These are phyloP conservation scores for Metarhizium album DNA, from an alignment of 2,329 filamentous ascomycete species.

Conservation along the genomic window DNA sequence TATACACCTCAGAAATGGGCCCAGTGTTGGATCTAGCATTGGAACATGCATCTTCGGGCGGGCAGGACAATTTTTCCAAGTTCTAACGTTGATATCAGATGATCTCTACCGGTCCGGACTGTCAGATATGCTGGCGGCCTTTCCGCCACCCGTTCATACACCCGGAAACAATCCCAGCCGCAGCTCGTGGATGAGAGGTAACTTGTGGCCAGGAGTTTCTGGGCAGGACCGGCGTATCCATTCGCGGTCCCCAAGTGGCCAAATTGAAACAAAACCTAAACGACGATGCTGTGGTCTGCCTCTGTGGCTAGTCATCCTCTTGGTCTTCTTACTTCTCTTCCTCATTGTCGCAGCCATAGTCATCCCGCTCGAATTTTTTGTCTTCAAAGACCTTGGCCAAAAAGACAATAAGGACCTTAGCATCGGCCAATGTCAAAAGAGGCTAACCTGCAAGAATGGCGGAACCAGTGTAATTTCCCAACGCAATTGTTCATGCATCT, in stretches of 20 bases:
- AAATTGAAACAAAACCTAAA: slow-evolving; percentile 14
- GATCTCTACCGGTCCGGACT: slow-evolving; percentile 41
- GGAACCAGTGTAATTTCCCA: slow-evolving; percentile 63
- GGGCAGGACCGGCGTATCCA: slow-evolving; percentile 9
- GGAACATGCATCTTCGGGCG: too few species aligned
- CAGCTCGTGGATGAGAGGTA: slow-evolving; percentile 31
- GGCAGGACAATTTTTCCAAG: background rate
- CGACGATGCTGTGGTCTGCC: slow-evolving; percentile 78
- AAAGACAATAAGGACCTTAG: slow-evolving; percentile 25
- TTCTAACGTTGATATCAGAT: slow-evolving; percentile 15
- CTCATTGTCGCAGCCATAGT: slow-evolving; percentile 73
- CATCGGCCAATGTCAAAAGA: slow-evolving; percentile 45
- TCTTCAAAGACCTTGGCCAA: slow-evolving; percentile 39
- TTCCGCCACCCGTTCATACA: slow-evolving; percentile 49
- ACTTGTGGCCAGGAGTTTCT: slow-evolving; percentile 39
- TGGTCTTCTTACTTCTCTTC: slow-evolving; percentile 53
- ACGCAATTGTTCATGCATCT: slow-evolving; percentile 72
- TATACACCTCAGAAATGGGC: background rate
- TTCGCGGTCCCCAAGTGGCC: slow-evolving; percentile 7
- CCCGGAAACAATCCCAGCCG: slow-evolving; percentile 32
- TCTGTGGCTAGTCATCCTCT: slow-evolving; percentile 62
- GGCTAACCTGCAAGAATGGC: slow-evolving; percentile 64
- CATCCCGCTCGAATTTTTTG: slow-evolving; percentile 58
- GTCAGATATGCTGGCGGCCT: slow-evolving; percentile 56
- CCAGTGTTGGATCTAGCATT: too few species aligned